Evolutionary conservation across 306 rosid genomes (phyloP).

Genomic region (Mimosa pudica): DNA sequence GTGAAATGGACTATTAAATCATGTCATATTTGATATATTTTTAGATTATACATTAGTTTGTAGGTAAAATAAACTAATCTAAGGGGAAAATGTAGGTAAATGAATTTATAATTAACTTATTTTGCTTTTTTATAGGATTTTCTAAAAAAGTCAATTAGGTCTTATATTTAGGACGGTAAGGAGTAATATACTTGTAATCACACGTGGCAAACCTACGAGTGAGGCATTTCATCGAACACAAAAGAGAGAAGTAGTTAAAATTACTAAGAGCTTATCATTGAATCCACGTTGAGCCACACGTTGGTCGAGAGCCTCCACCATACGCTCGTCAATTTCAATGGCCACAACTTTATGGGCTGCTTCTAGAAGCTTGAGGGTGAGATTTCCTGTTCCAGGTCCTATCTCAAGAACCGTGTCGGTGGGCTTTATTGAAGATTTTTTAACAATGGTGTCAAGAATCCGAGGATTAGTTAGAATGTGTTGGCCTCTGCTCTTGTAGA

Average conservation of each 20-base stretch:
- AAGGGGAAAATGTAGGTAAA: too few species aligned
- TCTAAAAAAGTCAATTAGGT: too few species aligned
- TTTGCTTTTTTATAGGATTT: too few species aligned
- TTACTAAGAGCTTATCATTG: constrained; percentile 48
- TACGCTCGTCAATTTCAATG: constrained; percentile 71
- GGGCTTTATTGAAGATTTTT: constrained; percentile 63
- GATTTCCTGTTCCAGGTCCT: constrained; percentile 96
- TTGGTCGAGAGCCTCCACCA: constrained; percentile 71
- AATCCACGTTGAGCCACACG: constrained; percentile 49
- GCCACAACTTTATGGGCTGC: constrained; percentile 67
- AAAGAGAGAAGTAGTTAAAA: neutral
- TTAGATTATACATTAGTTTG: too few species aligned
- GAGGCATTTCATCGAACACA: constrained; percentile 56
- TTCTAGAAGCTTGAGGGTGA: constrained; percentile 80
- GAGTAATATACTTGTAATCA: too few species aligned
- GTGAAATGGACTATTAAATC: too few species aligned
- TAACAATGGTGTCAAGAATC: constrained; percentile 65
- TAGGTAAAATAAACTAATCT: too few species aligned
- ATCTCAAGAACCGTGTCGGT: constrained; percentile 91
- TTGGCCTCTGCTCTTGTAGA: constrained; percentile 82
- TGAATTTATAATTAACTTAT: too few species aligned
- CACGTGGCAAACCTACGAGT: neutral
- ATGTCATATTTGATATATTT: too few species aligned
- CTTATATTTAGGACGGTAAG: too few species aligned
- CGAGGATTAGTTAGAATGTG: constrained; percentile 80